These are phyloP conservation scores for Colletotrichum destructivum DNA, from an alignment of 2,329 filamentous ascomycete species.

Conservation along the genomic window DNA sequence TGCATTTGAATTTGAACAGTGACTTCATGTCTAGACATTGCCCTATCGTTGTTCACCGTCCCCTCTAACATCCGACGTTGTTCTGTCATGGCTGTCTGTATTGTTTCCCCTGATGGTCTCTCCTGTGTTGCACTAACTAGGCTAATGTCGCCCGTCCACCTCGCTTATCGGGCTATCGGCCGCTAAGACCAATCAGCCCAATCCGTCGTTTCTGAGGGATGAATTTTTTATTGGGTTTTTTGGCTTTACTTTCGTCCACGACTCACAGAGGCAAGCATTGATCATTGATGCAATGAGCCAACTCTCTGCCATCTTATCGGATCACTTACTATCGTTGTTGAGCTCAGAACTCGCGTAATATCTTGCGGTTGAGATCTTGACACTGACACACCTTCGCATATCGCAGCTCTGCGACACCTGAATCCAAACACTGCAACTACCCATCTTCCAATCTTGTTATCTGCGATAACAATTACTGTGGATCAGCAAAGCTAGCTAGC, in stretches of 20 bases:
- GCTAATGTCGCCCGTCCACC: slow-evolving; percentile 25
- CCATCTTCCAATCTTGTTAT: not conserved
- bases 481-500: not conserved
- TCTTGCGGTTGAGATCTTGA: not conserved
- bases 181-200: slow-evolving; percentile 36
- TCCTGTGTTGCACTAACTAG: not conserved
- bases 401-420: not conserved
- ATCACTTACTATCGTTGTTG: not conserved
- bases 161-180: slow-evolving; percentile 40
- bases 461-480: not conserved
- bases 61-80: not conserved
- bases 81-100: slow-evolving; percentile 21
- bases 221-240: slow-evolving; percentile 18
- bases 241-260: slow-evolving; percentile 13
- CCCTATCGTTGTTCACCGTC: not conserved
- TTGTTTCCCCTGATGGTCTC: slow-evolving; percentile 12
- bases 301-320: not conserved
- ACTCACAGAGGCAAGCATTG: not conserved
- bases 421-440: not conserved
- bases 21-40: too few species aligned
- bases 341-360: not conserved
- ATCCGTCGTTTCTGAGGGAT: slow-evolving; percentile 6
- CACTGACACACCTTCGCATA: not conserved
- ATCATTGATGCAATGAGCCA: not conserved
- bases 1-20: not conserved